Base-by-base conservation (phyloP, 768 basidiomycete genomes). In the Psilocybe tampanensis region DNA sequence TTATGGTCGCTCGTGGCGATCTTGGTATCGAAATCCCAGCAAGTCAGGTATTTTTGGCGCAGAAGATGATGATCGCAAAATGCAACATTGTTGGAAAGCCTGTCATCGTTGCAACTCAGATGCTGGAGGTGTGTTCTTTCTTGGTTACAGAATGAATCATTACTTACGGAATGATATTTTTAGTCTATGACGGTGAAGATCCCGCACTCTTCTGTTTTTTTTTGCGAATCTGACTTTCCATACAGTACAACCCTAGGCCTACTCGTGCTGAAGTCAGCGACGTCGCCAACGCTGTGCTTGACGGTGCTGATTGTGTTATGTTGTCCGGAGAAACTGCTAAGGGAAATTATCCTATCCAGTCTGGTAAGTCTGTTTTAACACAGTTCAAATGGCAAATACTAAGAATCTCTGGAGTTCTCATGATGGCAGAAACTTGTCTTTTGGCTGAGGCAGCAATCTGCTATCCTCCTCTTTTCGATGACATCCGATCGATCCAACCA, bases 41-140 rank as follows among this genome's bases (percentile, higher is more conserved):
- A 43, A 92, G 90, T 67, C 97, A 98, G 70, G 97, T 99, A 44
- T 99, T 99, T 84, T 80, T 98, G 67, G 97, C 97, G 8, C 97
- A 99, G 74, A 99, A 99, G 81, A 98, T 98, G 96, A 99, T 99
- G 95, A 99, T 98, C 66, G 86, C 96, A 58, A 98, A 98, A 80
- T 97, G 95, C 79, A 98, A 97, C 81, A 91, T 96, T 68, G 88
- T 85, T 53, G 97, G 97, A 66, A 99, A 99, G 80, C 95, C 97
- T 41, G 92, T 93, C 68, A 98, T 99, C 70, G 95, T 97, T 60
- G 97, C 97, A 9, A 99, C 97, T 13, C 96, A 99, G 75, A 99
- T 99, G 96, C 88, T 99, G 64, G 96, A 98, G 83, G 91, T 90
- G 60, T 58, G 78, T 65, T 24, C 51, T 19, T 43, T 26, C 18